phyloP scores from a whole-genome alignment of 228 moss, liverwort and hornwort species.

The Sphagnum magellanicum region DNA sequence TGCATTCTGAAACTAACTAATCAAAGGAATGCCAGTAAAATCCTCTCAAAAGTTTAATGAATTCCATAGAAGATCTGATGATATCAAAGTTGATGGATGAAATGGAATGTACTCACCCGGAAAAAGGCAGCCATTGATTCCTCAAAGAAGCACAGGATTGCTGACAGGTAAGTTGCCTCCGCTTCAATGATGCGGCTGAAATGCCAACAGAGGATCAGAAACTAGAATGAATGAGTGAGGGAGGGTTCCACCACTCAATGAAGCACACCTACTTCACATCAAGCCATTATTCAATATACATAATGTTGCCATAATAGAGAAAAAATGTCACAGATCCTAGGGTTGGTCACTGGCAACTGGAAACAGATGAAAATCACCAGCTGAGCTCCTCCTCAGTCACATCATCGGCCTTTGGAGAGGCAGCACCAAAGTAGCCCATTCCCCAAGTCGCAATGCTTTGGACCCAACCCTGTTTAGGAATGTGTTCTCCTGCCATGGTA shows the following conservation, averaged over 20 bases:
- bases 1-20: background rate
- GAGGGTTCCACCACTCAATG: too few species aligned
- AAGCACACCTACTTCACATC: too few species aligned
- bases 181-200: constrained; percentile 95
- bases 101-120: constrained; percentile 43
- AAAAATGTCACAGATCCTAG: too few species aligned
- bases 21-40: background rate
- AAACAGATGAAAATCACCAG: constrained; percentile 32
- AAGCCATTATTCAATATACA: too few species aligned
- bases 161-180: constrained; percentile 78
- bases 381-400: constrained; percentile 81
- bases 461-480: constrained; percentile 89
- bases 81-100: background rate
- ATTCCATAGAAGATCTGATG: too few species aligned
- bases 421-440: constrained; percentile 79
- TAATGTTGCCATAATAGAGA: too few species aligned
- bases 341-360: too few species aligned
- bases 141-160: constrained; percentile 88
- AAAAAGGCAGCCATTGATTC: constrained; percentile 96
- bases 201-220: constrained; percentile 1
- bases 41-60: too few species aligned
- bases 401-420: constrained; percentile 46
- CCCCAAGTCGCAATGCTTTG: constrained; percentile 85
- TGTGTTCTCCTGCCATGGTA: constrained; percentile 72
- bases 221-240: background rate